phyloP scores from a whole-genome alignment of 1,284 basidiomycete species.

The Cryptococcus sp. region DNA sequence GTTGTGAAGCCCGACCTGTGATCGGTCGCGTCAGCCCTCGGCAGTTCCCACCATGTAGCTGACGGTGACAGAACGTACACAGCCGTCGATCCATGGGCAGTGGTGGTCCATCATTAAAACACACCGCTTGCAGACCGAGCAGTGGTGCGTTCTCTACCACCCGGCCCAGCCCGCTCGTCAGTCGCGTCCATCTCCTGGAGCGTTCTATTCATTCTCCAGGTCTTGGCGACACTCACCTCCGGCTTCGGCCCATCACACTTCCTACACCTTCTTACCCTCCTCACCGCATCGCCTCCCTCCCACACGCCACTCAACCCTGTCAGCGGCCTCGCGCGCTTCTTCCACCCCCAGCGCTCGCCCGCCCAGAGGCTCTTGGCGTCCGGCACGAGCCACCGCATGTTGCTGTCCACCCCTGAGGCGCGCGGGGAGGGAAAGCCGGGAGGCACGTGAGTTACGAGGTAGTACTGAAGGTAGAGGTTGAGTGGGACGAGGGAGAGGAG shows the following conservation, averaged over 20 bases:
- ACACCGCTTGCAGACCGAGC: constrained; percentile 86
- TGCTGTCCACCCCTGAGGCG: constrained; percentile 18
- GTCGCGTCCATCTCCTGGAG: no score
- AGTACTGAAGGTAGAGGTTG: constrained; percentile 80
- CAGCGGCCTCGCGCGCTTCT: constrained; percentile 12
- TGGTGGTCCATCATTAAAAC: constrained; percentile 94
- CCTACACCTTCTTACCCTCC: constrained; percentile 59
- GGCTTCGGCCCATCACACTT: constrained; percentile 72
- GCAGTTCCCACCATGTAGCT: not conserved
- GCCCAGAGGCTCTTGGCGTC: constrained; percentile 23
- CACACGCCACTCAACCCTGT: constrained; percentile 6
- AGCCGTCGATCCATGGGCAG: constrained; percentile 94
- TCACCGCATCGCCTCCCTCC: constrained; percentile 8
- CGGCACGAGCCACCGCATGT: constrained; percentile 29
- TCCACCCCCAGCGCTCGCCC: constrained; percentile 33
- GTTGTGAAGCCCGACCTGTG: constrained; percentile 77
- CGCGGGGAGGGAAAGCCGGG: constrained; percentile 62
- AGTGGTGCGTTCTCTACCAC: constrained; percentile 85
- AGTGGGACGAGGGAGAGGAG: constrained; percentile 68
- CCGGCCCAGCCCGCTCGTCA: no score
- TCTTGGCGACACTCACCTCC: constrained; percentile 60
- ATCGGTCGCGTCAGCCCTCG: not conserved
- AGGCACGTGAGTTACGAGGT: constrained; percentile 69
- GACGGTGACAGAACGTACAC: not conserved
- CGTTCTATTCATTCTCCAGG: not conserved